phyloP scores from a whole-genome alignment of 192 early-diverging fungal genomes.

The Lobosporangium transversale region DNA sequence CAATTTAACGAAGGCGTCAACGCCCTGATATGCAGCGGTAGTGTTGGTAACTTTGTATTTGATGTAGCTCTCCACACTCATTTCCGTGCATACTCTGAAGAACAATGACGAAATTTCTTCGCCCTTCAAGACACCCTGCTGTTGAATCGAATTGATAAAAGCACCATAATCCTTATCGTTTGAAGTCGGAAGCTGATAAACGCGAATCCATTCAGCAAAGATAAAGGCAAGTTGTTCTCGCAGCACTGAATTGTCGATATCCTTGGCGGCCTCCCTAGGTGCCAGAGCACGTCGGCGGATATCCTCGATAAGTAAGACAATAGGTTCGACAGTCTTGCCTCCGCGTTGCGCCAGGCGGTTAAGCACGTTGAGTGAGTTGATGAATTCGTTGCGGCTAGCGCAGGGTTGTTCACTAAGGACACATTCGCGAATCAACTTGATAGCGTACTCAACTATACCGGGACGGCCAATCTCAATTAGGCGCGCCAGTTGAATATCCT shows the following conservation, averaged over 20 bases:
- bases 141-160: conserved; percentile 77
- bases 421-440: conserved; percentile 76
- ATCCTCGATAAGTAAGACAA: conserved; percentile 63
- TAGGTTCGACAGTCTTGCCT: conserved; percentile 64
- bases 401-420: conserved; percentile 67
- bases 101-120: conserved; percentile 86
- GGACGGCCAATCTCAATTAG: conserved; percentile 81
- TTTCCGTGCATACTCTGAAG: conserved; percentile 90
- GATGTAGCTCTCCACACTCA: conserved; percentile 80
- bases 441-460: conserved; percentile 80
- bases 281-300: conserved; percentile 56
- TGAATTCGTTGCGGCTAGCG: conserved; percentile 66
- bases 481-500: conserved; percentile 90
- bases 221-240: conserved; percentile 69
- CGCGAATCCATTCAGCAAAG: conserved; percentile 87
- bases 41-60: conserved; percentile 65
- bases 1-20: conserved; percentile 93
- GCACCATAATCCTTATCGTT: conserved; percentile 73
- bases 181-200: conserved; percentile 76
- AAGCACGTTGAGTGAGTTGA: conserved; percentile 80
- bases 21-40: conserved; percentile 75
- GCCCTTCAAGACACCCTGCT: conserved; percentile 78
- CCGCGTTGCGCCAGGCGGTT: conserved; percentile 66
- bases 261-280: conserved; percentile 50
- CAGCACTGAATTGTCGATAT: conserved; percentile 64